Evolutionary conservation across 2,329 filamentous ascomycete species (phyloP), one percentile per base, ranked within the genome.

Genomic region (Zymoseptoria crescenta): DNA sequence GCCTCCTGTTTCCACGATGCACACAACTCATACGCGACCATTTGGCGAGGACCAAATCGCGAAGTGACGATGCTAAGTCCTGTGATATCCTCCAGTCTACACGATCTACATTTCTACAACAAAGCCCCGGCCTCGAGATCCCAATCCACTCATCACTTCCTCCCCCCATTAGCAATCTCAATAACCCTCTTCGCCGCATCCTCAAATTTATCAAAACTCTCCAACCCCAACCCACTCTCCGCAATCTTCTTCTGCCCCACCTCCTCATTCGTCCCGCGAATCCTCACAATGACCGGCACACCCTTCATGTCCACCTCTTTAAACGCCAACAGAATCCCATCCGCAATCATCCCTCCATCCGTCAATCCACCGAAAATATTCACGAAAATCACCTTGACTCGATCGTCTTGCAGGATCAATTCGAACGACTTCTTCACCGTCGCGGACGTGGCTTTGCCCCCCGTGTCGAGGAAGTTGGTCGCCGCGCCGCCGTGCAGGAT

Each of bases 381-480:
- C 29, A 88, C 85, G 66, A 87, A 87, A 20, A 88, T 81, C 21
- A 88, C 85, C 66, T 83, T 86, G 7, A 95, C 89, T 29, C 89
- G 79, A 1, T 80, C 74, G 67, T 96, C 91, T 4, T 79, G 77
- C 52, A 91, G 76, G 19, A 96, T 84, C 10, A 92, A 81, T 58
- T 85, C 81, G 70, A 96, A 94, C 1, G 85, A 86, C 58, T 84
- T 83, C 69, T 87, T 86, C 65, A 96, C 90, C 0, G 91, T 96
- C 64, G 87, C 84, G 29, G 83, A 83, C 0, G 91, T 96, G 0
- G 91, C 91, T 72, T 95, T 94, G 41, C 91, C 91, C 28, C 92
- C 91, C 0, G 89, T 95, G 72, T 96, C 91, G 57, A 96, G 80
- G 72, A 96, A 96, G 68, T 96, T 96, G 9, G 89, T 84, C 24